Percentiles rank a stretch among this genome's conserved stretches.
phyloP scores from a whole-genome alignment of 306 rosid species.

The Betula pendula region DNA sequence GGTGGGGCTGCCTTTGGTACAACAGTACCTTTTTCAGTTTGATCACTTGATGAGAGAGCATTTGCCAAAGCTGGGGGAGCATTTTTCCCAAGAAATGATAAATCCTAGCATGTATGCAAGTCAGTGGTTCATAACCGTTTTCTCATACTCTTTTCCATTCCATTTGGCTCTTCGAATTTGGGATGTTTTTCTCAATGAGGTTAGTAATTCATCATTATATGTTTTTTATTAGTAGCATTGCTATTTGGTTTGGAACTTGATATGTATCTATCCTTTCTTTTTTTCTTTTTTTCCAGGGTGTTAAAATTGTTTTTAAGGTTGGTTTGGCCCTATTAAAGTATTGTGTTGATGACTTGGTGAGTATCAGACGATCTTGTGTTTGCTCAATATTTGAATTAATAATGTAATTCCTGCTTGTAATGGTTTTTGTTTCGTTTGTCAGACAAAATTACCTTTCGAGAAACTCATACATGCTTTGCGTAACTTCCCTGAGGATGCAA shows the following conservation, averaged over 20 bases:
- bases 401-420: constrained; percentile 20
- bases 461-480: constrained; percentile 91
- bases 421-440: constrained; percentile 26
- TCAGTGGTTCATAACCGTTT: constrained; percentile 98
- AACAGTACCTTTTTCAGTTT: constrained; percentile 86
- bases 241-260: constrained; percentile 18
- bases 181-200: constrained; percentile 97
- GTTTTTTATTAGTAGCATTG: constrained; percentile 15
- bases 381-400: constrained; percentile 15
- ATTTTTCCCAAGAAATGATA: constrained; percentile 81
- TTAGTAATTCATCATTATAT: constrained; percentile 34
- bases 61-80: constrained; percentile 89
- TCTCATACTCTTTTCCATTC: constrained; percentile 96
- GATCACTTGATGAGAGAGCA: constrained; percentile 73
- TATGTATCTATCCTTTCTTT: constrained; percentile 23
- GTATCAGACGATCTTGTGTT: constrained; percentile 31
- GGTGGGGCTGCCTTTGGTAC: constrained; percentile 97
- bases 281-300: constrained; percentile 69
- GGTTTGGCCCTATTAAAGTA: constrained; percentile 91
- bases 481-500: constrained; percentile 86
- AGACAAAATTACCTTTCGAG: constrained; percentile 94
- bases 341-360: constrained; percentile 96
- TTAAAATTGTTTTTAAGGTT: constrained; percentile 86
- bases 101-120: constrained; percentile 99
- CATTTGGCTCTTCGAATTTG: constrained; percentile 97